Conservation (phyloP, 208 protist species). For the Acanthamoeba rhysodes region DNA sequence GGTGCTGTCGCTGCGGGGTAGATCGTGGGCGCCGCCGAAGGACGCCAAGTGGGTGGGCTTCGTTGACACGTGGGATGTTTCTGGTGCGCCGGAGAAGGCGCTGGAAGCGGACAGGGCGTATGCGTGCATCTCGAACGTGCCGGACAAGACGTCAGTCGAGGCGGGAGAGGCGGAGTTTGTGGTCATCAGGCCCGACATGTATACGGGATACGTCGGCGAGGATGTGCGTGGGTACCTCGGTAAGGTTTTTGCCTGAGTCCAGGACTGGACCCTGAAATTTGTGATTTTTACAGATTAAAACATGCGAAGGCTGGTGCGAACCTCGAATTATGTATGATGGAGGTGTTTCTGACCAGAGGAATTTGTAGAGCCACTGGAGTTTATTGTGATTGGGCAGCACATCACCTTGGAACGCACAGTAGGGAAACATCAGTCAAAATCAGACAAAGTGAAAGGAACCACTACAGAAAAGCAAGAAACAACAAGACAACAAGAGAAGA, state of each 20-base stretch:
- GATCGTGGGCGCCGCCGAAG: neutral
- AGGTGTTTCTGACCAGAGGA: too few relatives aligned
- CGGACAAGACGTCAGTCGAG: neutral
- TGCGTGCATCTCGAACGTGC: constrained; percentile 1
- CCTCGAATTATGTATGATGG: too few relatives aligned
- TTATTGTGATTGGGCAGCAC: too few relatives aligned
- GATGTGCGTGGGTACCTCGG: neutral
- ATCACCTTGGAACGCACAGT: too few relatives aligned
- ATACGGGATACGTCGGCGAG: neutral
- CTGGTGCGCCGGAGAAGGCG: neutral
- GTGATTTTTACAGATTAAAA: too few relatives aligned
- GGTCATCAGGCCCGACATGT: neutral
- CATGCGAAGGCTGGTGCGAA: too few relatives aligned
- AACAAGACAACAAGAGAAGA: too few relatives aligned
- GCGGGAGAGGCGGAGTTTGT: neutral
- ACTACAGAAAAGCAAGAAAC: too few relatives aligned
- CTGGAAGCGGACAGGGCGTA: neutral
- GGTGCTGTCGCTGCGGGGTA: constrained; percentile 3
- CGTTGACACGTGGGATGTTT: constrained; percentile 10
- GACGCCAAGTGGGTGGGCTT: neutral
- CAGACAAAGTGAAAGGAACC: too few relatives aligned
- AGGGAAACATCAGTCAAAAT: too few relatives aligned
- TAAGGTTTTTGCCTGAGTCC: constrained; percentile 12
- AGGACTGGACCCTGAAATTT: too few relatives aligned
- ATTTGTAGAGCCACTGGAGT: too few relatives aligned